Conservation (phyloP, 768 basidiomycete species). For the Tylopilus intermedius region DNA sequence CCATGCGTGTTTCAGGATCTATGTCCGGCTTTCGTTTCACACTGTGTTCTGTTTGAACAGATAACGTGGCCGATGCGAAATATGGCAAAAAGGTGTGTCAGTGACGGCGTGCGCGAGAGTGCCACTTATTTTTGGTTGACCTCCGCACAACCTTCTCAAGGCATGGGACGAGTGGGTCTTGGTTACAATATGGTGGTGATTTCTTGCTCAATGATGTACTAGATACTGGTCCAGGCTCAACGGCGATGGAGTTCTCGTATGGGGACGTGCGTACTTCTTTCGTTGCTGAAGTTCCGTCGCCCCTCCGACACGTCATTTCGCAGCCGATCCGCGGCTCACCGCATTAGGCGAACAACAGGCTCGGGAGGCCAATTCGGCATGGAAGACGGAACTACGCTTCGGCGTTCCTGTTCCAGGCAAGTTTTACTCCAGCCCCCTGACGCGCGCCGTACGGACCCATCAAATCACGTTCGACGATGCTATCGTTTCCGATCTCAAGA, state of each 20-base stretch:
- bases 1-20: background rate
- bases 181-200: background rate
- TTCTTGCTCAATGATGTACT: background rate
- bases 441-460: conserved; percentile 52
- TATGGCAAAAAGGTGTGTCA: conserved; percentile 46
- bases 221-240: conserved; percentile 43
- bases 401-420: conserved; percentile 1
- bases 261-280: conserved; percentile 50
- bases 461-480: conserved; percentile 44
- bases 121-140: background rate
- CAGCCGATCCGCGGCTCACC: conserved; percentile 47
- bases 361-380: conserved; percentile 6
- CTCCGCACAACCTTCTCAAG: background rate
- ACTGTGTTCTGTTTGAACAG: conserved; percentile 29
- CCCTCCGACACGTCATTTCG: background rate
- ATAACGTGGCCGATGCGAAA: conserved; percentile 57
- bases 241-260: conserved; percentile 52
- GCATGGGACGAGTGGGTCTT: conserved; percentile 7
- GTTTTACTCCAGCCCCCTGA: conserved; percentile 40
- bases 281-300: background rate
- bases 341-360: conserved; percentile 52
- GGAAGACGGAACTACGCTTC: background rate
- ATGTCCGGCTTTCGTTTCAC: background rate
- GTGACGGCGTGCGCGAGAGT: background rate
- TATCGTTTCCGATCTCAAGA: conserved; percentile 20